Evolutionary conservation across 2,329 filamentous ascomycete genomes (phyloP).

Genomic region (Camptophora hylomeconis): DNA sequence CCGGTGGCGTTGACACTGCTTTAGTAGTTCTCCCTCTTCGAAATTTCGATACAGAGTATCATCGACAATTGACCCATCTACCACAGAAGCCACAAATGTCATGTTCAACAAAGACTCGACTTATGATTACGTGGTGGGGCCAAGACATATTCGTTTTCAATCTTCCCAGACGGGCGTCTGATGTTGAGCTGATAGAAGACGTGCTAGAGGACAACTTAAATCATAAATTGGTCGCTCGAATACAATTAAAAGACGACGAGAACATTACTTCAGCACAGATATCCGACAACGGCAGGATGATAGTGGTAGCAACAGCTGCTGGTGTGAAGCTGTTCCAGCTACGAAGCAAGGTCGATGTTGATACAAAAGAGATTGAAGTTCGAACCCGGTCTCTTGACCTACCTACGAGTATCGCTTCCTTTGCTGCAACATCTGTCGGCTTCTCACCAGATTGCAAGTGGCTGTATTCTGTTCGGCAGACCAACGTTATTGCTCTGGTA

Average conservation of each 20-base stretch:
- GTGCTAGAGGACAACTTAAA: too few relatives aligned
- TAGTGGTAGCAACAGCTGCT: conserved; percentile 62
- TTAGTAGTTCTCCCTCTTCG: conserved; percentile 66
- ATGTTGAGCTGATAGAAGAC: conserved; percentile 2
- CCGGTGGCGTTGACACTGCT: conserved; percentile 79
- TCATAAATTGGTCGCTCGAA: conserved; percentile 12
- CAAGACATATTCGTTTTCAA: conserved; percentile 74
- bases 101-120: conserved; percentile 58
- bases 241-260: conserved; percentile 50
- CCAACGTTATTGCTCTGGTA: conserved; percentile 44
- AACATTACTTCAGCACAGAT: conserved; percentile 67
- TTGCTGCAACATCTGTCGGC: conserved; percentile 54
- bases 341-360: conserved; percentile 7
- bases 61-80: conserved; percentile 68
- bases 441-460: conserved; percentile 35
- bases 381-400: conserved; percentile 57
- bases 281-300: conserved; percentile 55
- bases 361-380: conserved; percentile 5
- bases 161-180: conserved; percentile 5
- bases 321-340: conserved; percentile 69
- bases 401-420: conserved; percentile 40
- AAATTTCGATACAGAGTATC: conserved; percentile 59
- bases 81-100: conserved; percentile 64
- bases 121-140: conserved; percentile 88
- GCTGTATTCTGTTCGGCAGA: conserved; percentile 42